Base-by-base conservation (phyloP, 164 flowering plant genomes). In the Tetracentron sinense region DNA sequence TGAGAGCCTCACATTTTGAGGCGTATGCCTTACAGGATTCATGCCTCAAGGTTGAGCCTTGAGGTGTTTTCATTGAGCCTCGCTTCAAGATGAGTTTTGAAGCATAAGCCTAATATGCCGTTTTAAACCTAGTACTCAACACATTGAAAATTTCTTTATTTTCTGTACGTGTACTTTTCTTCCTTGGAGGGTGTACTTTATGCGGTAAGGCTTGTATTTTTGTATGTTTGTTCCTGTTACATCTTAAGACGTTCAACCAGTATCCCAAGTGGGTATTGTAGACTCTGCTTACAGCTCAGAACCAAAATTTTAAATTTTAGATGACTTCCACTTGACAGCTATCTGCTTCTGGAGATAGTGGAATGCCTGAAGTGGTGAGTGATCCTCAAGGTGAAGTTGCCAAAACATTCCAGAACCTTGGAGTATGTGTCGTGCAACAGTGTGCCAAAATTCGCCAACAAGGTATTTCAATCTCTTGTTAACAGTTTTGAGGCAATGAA, bases 321-420 rank as follows among this genome's bases (percentile, higher is more conserved):
- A 23, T 65, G 7, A 16, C 4, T 50, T 56, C 58, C 17, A 42
- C 38, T n/a, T n/a, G n/a, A n/a, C n/a, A 94, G 99, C 73, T 94
- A 69, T 94, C 99, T 62, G 96, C 97, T 77, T 94, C 97, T 56
- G 99, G 99, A 62, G 99, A 94, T 74, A 86, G 93, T 79, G 99
- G 99, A 76, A 72, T 73, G 58, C 99, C 99, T 60, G 99, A 94
- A 80, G 92, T 87, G 49, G 97, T 82, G 28, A 76, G 88, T 67
- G 97, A 91, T 76, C 99, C 99, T 60, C 86, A 58, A 73, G 93
- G 97, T 54, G 96, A 94, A 66, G 92, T 94, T 61, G 75, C 99
- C 11, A 74, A 62, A 64, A 87, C 82, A 65, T 94, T 94, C 74
- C 99, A 94, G 69, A 71, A 86, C 7, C 83, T 94, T 66, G 99